Base-by-base conservation (phyloP, 352 stramenopile genomes). In the Phytopythium sindhum region DNA sequence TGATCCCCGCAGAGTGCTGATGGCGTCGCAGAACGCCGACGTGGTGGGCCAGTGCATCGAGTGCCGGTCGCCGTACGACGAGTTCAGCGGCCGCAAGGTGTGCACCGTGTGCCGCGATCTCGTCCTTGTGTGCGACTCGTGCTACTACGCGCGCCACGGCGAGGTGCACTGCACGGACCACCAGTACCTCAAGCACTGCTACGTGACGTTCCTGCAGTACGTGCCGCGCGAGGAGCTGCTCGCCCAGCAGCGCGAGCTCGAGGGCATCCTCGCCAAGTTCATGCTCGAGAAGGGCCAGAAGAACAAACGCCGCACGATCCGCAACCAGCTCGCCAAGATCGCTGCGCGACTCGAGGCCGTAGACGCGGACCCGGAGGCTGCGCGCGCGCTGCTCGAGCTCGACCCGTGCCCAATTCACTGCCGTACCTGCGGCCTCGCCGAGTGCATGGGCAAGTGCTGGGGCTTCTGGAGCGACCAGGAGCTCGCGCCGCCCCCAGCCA, bases 81-180 rank as follows among this genome's bases (percentile, higher is more conserved):
- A 85, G 51, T 87, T 87, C 61, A 86, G 77, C 53, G 79, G 84
- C 23, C 79, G 78, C 21, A 89, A 86, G 41, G 80, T 90, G 52
- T 93, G 84, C 72, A 82, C 73, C 9, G 80, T 89, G 19, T 93
- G 84, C 56, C 84, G 84, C 53, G 80, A 91, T 56, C 70, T 89
- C 37, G 74, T 93, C 33, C 66, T 91, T 23, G 80, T 89, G 28
- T 93, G 84, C 48, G 77, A 89, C 55, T 58, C 61, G 47, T 93
- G 84, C 71, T 90, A 82, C 65, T 72, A 75, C 39, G 66, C 64
- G 56, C 79, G 72, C 29, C 75, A 84, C 54, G 81, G 81, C 48
- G 79, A 90, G 64, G 77, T 90, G 56, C 81, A 90, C 72, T 90
- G 81, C 70, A 82, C 74, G 35, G 79, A 88, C 63, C 81, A 90